Evolutionary conservation across 2,329 filamentous ascomycete genomes (phyloP).

Genomic region (Monosporascus cannonballus): DNA sequence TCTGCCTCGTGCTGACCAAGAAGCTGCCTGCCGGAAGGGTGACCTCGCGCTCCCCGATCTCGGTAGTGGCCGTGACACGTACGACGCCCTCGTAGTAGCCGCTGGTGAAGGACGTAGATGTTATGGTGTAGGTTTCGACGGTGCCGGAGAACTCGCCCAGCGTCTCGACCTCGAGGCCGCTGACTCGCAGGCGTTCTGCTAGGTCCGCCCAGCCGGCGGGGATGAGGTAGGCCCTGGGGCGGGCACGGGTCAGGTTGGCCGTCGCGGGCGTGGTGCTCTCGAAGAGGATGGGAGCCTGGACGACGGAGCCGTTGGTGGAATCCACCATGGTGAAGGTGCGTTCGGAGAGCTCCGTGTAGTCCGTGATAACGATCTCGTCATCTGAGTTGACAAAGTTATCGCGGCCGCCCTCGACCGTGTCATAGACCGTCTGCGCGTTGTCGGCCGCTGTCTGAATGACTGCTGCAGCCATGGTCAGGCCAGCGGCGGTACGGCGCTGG

Average conservation of each 20-base stretch:
- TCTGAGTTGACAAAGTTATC: constrained; percentile 14
- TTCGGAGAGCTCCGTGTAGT: constrained; percentile 12
- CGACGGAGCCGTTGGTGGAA: constrained; percentile 12
- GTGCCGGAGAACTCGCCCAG: constrained; percentile 16
- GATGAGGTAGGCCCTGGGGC: constrained; percentile 20
- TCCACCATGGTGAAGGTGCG: constrained; percentile 20
- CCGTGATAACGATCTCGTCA: constrained; percentile 20
- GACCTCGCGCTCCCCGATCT: constrained; percentile 8
- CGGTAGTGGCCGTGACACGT: constrained; percentile 17
- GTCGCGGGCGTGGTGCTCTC: constrained; percentile 17
- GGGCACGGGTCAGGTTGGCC: constrained; percentile 16
- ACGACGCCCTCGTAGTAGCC: constrained; percentile 20
- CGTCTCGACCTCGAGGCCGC: constrained; percentile 16
- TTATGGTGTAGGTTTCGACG: constrained; percentile 15
- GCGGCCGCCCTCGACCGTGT: constrained; percentile 16
- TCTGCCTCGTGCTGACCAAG: constrained; percentile 16
- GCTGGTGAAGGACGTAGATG: constrained; percentile 8
- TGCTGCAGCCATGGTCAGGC: constrained; percentile 18
- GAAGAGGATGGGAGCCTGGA: constrained; percentile 16
- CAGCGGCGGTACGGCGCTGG: constrained; percentile 20
- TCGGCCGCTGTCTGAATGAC: constrained; percentile 20
- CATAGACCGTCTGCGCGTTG: constrained; percentile 15
- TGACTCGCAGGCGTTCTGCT: constrained; percentile 13
- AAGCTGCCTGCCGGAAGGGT: constrained; percentile 18
- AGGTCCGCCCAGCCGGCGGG: constrained; percentile 18